phyloP scores from a whole-genome alignment of 495 filamentous ascomycete genomes.

The Talaromyces ruber region DNA sequence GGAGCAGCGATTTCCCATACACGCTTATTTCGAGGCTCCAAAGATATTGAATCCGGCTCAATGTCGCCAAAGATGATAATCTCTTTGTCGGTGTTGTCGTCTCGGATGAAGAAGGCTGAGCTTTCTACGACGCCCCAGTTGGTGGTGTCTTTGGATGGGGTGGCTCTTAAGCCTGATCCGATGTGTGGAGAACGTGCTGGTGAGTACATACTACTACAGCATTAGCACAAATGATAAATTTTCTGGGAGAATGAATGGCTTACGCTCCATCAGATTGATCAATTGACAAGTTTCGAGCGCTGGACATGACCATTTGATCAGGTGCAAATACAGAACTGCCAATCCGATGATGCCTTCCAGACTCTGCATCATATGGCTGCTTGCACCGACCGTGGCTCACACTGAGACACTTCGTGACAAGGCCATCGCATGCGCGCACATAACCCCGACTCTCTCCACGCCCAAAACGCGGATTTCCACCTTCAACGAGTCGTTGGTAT shows the following conservation, averaged over 20 bases:
- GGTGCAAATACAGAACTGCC: constrained; percentile 34
- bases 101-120: constrained; percentile 85
- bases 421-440: constrained; percentile 72
- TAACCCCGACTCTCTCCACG: constrained; percentile 71
- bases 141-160: constrained; percentile 15
- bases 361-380: constrained; percentile 46
- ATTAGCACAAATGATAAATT: not conserved
- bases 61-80: constrained; percentile 93
- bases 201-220: constrained; percentile 16
- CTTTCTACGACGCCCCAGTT: constrained; percentile 55
- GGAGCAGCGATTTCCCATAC: constrained; percentile 84
- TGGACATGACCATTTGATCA: constrained; percentile 19
- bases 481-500: constrained; percentile 79
- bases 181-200: constrained; percentile 22
- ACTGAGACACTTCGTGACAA: constrained; percentile 67
- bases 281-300: constrained; percentile 20
- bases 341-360: constrained; percentile 50
- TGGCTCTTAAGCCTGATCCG: not conserved
- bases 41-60: constrained; percentile 79
- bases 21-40: constrained; percentile 64
- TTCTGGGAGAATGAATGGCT: not conserved
- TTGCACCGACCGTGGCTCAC: constrained; percentile 86
- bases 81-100: constrained; percentile 57
- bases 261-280: constrained; percentile 26
- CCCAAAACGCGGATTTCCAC: constrained; percentile 73